Evolutionary conservation across 2,329 filamentous ascomycete genomes (phyloP).

Genomic region (Hymenoscyphus fraxineus): DNA sequence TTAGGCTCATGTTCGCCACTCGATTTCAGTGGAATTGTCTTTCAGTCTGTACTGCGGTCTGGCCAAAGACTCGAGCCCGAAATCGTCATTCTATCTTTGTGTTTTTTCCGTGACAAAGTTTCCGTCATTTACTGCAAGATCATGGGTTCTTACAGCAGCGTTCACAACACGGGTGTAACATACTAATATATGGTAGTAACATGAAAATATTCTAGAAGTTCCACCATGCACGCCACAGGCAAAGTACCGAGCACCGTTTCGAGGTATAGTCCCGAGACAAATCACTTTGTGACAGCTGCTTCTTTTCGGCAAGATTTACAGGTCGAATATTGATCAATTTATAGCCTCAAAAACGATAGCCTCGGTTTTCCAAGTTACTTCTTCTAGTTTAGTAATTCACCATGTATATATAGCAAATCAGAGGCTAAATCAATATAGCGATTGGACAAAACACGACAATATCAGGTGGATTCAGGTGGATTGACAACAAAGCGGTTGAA

Average conservation of each 20-base stretch:
- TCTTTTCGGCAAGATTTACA: not conserved
- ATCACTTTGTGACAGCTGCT: slow-evolving; percentile 2
- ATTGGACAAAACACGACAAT: not conserved
- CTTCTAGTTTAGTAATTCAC: not conserved
- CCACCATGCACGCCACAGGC: not conserved
- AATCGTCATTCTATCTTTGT: not conserved
- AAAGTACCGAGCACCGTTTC: not conserved
- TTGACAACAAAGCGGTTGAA: no score
- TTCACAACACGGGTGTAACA: slow-evolving; percentile 3
- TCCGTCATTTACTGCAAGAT: slow-evolving; percentile 1
- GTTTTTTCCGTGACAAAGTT: not conserved
- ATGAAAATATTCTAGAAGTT: slow-evolving; percentile 3
- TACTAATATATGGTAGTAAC: slow-evolving; percentile 1
- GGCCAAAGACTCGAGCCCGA: not conserved
- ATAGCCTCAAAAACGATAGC: not conserved
- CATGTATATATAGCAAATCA: not conserved
- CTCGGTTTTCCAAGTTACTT: not conserved
- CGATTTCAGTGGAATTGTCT: not conserved
- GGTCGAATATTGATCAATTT: not conserved
- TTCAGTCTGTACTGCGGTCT: not conserved
- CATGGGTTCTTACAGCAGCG: not conserved
- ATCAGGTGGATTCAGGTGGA: no score
- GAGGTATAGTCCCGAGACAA: slow-evolving; percentile 5
- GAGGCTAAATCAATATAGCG: not conserved
- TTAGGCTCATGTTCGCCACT: not conserved